phyloP scores from a whole-genome alignment of 768 basidiomycete species.

The Amanita inopinata region DNA sequence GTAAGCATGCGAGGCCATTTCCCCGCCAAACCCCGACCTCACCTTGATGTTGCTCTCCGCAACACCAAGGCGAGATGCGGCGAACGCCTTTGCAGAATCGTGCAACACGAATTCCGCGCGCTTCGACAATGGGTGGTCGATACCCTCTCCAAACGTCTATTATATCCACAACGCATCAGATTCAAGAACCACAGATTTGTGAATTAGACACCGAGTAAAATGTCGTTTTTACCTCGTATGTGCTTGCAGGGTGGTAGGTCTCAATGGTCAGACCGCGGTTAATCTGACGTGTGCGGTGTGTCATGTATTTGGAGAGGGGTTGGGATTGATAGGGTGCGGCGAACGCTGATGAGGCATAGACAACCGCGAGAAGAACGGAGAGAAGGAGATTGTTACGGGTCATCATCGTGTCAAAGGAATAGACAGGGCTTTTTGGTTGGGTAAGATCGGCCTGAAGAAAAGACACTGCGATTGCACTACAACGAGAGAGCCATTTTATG shows the following conservation, averaged over 20 bases:
- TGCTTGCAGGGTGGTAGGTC: constrained; percentile 26
- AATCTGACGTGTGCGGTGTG: constrained; percentile 22
- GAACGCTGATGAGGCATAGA: constrained; percentile 17
- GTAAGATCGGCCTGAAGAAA: no score
- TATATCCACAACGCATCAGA: constrained; percentile 16
- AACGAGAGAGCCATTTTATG: no score
- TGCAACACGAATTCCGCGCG: constrained; percentile 16
- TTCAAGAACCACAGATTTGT: neutral
- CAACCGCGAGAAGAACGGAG: constrained; percentile 20
- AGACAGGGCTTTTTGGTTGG: no score
- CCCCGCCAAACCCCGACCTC: constrained; percentile 19
- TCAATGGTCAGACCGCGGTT: constrained; percentile 22
- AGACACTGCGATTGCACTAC: no score
- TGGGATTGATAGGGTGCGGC: constrained; percentile 20
- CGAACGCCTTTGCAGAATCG: constrained; percentile 18
- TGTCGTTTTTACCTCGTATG: constrained; percentile 24
- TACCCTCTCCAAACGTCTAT: no score
- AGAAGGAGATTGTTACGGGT: constrained; percentile 21
- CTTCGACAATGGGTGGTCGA: constrained; percentile 22
- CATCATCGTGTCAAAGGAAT: no score
- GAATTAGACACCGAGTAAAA: no score
- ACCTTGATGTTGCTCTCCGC: constrained; percentile 14
- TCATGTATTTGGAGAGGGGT: constrained; percentile 23
- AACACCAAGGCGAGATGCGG: constrained; percentile 17
- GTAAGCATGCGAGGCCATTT: constrained; percentile 19